Conservation (phyloP, 2,329 filamentous ascomycete genomes). For the Alternaria arborescens region DNA sequence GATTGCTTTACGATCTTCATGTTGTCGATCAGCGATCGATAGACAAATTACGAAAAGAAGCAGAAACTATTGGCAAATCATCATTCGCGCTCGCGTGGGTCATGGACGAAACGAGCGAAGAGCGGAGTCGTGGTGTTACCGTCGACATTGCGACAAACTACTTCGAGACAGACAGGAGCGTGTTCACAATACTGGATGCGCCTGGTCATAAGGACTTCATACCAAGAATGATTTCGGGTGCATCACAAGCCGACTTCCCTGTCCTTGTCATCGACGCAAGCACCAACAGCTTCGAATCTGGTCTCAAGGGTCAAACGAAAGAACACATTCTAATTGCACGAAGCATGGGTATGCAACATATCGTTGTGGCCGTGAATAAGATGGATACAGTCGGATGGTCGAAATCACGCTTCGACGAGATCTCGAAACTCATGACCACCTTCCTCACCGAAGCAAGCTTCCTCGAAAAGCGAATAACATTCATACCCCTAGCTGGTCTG, state of each 20-base stretch:
- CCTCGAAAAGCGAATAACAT: constrained; percentile 78
- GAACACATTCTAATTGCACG: constrained; percentile 90
- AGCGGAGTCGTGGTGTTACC: constrained; percentile 88
- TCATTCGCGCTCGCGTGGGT: constrained; percentile 98
- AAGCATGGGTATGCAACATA: constrained; percentile 86
- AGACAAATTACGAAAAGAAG: constrained; percentile 87
- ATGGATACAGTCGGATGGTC: constrained; percentile 89
- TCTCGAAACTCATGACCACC: constrained; percentile 80
- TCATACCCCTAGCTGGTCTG: constrained; percentile 89
- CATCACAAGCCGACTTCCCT: constrained; percentile 94
- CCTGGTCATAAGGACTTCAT: constrained; percentile 96
- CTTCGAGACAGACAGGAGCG: constrained; percentile 87
- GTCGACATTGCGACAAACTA: constrained; percentile 96
- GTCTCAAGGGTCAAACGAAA: constrained; percentile 89
- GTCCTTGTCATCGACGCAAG: constrained; percentile 93
- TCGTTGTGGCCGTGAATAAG: constrained; percentile 95
- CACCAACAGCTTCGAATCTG: constrained; percentile 91
- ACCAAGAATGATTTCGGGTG: constrained; percentile 98
- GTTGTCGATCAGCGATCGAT: constrained; percentile 88
- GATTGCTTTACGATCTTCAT: constrained; percentile 87
- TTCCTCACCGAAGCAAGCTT: constrained; percentile 88
- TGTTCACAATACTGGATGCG: constrained; percentile 93
- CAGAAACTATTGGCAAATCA: constrained; percentile 89
- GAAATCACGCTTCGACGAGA: constrained; percentile 82
- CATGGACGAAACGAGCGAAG: constrained; percentile 89